Evolutionary conservation across 1,284 basidiomycete species (phyloP).

Genomic region (Irpex sp.): DNA sequence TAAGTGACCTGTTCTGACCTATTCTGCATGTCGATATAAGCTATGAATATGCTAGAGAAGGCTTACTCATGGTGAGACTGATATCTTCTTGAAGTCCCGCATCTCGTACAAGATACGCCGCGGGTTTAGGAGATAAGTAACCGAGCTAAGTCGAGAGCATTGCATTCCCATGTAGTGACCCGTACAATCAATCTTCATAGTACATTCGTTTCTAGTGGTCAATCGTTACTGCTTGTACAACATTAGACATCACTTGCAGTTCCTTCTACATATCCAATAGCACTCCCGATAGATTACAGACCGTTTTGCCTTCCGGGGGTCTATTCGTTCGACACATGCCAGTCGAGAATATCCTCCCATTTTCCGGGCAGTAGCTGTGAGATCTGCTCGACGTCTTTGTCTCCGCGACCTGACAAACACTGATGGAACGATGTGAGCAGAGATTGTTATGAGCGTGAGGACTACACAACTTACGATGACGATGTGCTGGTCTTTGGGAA

Average conservation of each 20-base stretch:
- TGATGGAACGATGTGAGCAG: conserved; percentile 31
- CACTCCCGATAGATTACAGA: not conserved
- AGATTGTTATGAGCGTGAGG: too few relatives aligned
- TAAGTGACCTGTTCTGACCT: too few relatives aligned
- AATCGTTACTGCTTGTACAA: not conserved
- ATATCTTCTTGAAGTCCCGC: too few relatives aligned
- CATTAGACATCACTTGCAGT: not conserved
- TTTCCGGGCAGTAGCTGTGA: conserved; percentile 78
- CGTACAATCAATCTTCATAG: not conserved
- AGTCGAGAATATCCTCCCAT: conserved; percentile 88
- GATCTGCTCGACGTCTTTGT: conserved; percentile 94
- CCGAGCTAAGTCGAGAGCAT: too few relatives aligned
- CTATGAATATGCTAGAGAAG: too few relatives aligned
- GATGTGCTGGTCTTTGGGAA: conserved; percentile 84
- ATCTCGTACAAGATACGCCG: too few relatives aligned
- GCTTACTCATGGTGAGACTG: too few relatives aligned
- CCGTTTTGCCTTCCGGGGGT: not conserved
- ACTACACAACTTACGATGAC: conserved; percentile 84
- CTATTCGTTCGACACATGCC: conserved; percentile 55
- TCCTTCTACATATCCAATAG: not conserved
- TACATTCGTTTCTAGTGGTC: not conserved
- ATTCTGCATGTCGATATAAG: too few relatives aligned
- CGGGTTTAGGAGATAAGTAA: too few relatives aligned
- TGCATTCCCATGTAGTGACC: too few relatives aligned
- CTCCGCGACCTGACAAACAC: conserved; percentile 89